Percentiles rank a stretch among this genome's conserved stretches.
These are phyloP conservation scores for Boechera stricta DNA, from an alignment of 345 rosid genomes.

Conservation along the genomic window DNA sequence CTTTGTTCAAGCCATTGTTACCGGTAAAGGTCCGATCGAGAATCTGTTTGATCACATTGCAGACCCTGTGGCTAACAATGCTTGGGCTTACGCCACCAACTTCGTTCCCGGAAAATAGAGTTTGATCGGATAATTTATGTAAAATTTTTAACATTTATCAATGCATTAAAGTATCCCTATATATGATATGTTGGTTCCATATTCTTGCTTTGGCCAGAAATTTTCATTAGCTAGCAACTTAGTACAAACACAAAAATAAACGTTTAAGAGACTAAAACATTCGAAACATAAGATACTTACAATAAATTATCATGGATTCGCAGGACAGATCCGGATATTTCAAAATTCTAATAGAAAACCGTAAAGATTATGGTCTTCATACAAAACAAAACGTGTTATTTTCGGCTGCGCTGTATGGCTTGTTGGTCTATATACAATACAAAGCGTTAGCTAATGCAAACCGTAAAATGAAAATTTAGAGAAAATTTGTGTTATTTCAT, in stretches of 20 bases:
- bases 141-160: background rate
- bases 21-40: conserved; percentile 56
- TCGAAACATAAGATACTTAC: background rate
- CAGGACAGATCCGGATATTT: no score
- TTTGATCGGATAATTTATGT: conserved; percentile 9
- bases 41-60: conserved; percentile 53
- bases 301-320: no score
- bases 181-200: background rate
- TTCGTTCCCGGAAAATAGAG: conserved; percentile 55
- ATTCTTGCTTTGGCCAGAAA: conserved; percentile 6
- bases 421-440: no score
- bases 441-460: no score
- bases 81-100: conserved; percentile 59
- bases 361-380: background rate
- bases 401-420: no score
- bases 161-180: background rate
- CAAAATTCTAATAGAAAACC: background rate
- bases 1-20: conserved; percentile 60
- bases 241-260: background rate
- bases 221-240: background rate
- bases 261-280: background rate
- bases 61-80: conserved; percentile 59
- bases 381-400: background rate
- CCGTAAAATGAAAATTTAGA: no score
- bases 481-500: no score